Evolutionary conservation across 2,329 filamentous ascomycete species (phyloP), one percentile per base, ranked within the genome.

Genomic region (Cercospora sp.): DNA sequence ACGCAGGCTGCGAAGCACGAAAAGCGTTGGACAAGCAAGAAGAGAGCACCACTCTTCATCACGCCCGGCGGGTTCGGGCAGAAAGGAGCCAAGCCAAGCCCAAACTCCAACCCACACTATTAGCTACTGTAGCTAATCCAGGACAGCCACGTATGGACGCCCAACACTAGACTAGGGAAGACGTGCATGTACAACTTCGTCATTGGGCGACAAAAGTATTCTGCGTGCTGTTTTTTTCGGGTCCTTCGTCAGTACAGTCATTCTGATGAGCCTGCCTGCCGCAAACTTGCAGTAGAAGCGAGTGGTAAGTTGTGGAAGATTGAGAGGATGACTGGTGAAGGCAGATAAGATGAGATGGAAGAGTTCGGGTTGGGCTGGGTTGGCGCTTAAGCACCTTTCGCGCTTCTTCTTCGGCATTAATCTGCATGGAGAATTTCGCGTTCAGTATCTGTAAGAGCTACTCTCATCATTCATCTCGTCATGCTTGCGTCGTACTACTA

Each of bases 61-160:
- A 49, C 5, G n/a, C 53, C 53, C 26, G 53, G 53, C 53, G 26
- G 21, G 16, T 58, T 58, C 53, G 53, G 53, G 53, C 53, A 58
- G 53, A 21, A 21, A 55, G 28, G 16, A 58, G 53, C 30, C 53
- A 16, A 57, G 53, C 28, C 24, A 2, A 28, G 5, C 24, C 26
- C 28, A 30, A 30, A 30, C 28, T 30, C 28, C 28, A 30, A 2
- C 28, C 28, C 28, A 30, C 28, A 30, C 28, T 30, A 30, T 30
- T 18, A 53, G 34, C 24, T 24, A 32, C 53, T 18, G 21, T 32
- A 30, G 45, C 58, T 45, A 61, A 61, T 62, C 58, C 61, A 49
- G 26, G 51, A 30, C 30, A 30, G 65, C 64, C 57, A 66, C 64
- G 64, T 66, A 66, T 66, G 57, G 59, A 24, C 28, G 64, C 64